Evolutionary conservation across 1,139 yeast genomes (phyloP).

Genomic region (Magnusiomyces fungicola): DNA sequence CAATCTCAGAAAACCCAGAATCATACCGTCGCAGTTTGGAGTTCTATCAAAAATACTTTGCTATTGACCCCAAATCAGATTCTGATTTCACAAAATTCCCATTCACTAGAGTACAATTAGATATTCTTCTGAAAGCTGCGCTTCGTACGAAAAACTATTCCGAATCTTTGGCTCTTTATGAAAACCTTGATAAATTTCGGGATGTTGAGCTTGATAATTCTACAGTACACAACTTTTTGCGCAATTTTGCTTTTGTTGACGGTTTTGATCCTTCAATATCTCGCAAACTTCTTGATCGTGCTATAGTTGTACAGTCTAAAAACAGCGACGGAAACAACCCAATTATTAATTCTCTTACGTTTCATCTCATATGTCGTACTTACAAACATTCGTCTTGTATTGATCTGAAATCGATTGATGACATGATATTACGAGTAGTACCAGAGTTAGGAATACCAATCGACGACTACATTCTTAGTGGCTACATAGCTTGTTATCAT

Average conservation of each 20-base stretch:
- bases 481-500: conserved; percentile 9
- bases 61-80: not conserved
- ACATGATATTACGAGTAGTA: conserved; percentile 2
- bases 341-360: conserved; percentile 5
- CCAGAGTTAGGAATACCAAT: conserved; percentile 8
- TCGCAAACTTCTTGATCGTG: no score
- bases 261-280: not conserved
- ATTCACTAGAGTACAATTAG: conserved; percentile 12
- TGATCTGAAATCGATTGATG: conserved; percentile 9
- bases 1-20: conserved; percentile 6
- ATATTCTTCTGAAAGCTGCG: conserved; percentile 13
- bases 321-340: not conserved
- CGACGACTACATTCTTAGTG: conserved; percentile 9
- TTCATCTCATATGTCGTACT: conserved; percentile 11
- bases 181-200: not conserved
- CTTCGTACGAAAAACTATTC: conserved; percentile 8
- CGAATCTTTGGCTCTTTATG: conserved; percentile 5
- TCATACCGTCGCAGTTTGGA: conserved; percentile 4
- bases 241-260: conserved; percentile 3
- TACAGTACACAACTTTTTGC: conserved; percentile 11
- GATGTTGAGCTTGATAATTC: conserved; percentile 10
- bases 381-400: no score
- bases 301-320: no score
- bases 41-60: conserved; percentile 7
- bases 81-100: conserved; percentile 4